Percentiles rank a stretch among this genome's conserved stretches.
Evolutionary conservation across 352 stramenopile species (phyloP).

Genomic region (Globisporangium carolinianum): DNA sequence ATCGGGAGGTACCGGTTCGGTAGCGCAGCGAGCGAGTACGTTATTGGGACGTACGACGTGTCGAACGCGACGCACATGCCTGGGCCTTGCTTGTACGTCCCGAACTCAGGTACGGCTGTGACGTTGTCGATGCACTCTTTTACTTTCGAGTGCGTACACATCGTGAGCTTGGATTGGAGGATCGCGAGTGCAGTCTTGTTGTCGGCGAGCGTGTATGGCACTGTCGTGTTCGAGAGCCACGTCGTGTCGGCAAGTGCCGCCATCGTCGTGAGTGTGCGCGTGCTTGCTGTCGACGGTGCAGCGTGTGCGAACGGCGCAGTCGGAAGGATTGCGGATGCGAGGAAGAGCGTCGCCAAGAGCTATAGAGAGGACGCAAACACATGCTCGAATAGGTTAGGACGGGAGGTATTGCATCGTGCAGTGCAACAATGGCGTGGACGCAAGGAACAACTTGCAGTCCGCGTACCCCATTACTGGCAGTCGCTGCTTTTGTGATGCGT

Average conservation of each 20-base stretch:
- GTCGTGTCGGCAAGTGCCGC: not conserved
- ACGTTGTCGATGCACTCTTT: conserved; percentile 55
- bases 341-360: conserved; percentile 30
- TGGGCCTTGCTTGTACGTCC: conserved; percentile 37
- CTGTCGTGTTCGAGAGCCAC: conserved; percentile 12
- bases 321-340: conserved; percentile 34
- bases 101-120: conserved; percentile 35
- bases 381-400: not conserved
- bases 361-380: not conserved
- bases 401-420: not conserved
- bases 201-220: conserved; percentile 26
- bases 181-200: conserved; percentile 29
- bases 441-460: not conserved
- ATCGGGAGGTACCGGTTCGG: conserved; percentile 68
- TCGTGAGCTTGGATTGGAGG: conserved; percentile 41
- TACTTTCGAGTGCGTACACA: conserved; percentile 59
- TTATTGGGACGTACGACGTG: conserved; percentile 46
- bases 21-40: conserved; percentile 21
- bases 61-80: conserved; percentile 61
- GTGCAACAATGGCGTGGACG: not conserved
- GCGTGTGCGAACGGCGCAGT: conserved; percentile 8
- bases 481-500: not conserved
- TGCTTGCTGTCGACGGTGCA: not conserved
- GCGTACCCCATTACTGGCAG: conserved; percentile 1
- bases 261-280: not conserved